Conservation (phyloP, 306 rosid species). For the cucumber (Cucumis sativus) region Cucumber_9930_V3 NC_026661.2:4604001-4604500, state of each 20-base stretch:
- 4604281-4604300: slow-evolving; percentile 64
- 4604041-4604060: slow-evolving; percentile 65
- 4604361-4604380: background rate
- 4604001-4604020: slow-evolving; percentile 45
- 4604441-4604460: slow-evolving; percentile 34
- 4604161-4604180: background rate
- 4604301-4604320: slow-evolving; percentile 91
- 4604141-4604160: background rate
- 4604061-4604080: slow-evolving; percentile 79
- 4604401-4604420: slow-evolving; percentile 81
- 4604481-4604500: slow-evolving; percentile 33
- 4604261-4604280: slow-evolving; percentile 71
- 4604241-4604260: slow-evolving; percentile 38
- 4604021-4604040: slow-evolving; percentile 80
- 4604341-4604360: slow-evolving; percentile 12
- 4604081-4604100: slow-evolving; percentile 24
- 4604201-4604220: background rate
- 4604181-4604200: background rate
- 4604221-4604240: slow-evolving; percentile 72
- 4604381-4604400: background rate
- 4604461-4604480: slow-evolving; percentile 70
- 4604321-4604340: slow-evolving; percentile 13
- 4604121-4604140: slow-evolving; percentile 10
- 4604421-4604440: slow-evolving; percentile 50
- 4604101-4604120: background rate